Base-by-base conservation (phyloP, 805 yeast species). In the Candida rishiriensis region DNA sequence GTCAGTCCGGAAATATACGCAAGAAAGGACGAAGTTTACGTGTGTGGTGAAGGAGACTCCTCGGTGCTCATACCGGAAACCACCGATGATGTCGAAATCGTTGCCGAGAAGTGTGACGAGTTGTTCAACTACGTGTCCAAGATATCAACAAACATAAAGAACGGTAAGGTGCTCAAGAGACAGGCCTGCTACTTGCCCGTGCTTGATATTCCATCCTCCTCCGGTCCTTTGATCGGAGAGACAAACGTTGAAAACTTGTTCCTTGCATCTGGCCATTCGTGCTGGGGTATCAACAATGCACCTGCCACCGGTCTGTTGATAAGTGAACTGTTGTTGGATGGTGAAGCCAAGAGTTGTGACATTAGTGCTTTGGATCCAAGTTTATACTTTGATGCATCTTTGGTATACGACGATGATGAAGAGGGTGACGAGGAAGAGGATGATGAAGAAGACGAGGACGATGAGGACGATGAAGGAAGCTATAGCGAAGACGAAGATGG, bases 231-330 rank as follows among this genome's bases (percentile, higher is more conserved):
- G 42, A 83, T 91, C 54, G 99, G 99, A 38, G 91, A 87, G 55
- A 91, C 98, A 0, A 89, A 89, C 57, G 95, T 90, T 8, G 79
- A 76, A 17, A 81, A 83, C 48, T 69, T 91, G 48, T 85, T 70
- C 55, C 64, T 91, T 44, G 96, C 97, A 2, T 79, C 91, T 13
- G 99, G 98, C 0, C 99, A 91, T 65, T 85, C 96, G 13, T 93
- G 98, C 67, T 91, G 99, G 99, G 99, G 99, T 17, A 93, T 91
- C 50, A 93, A 91, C 68, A 91, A 93, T 64, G 97, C 97, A 0
- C 97, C 97, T 1, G 97, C 86, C 3, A 90, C 97, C 0, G 99
- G 99, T n/a, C 81, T 88, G 59, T 75, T 93, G 33, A 76, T 91
- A 82, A 81, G 96, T 51, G 98, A 91, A 66, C 57, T 91, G 43